A percentile compares a stretch with the other conserved stretches of the same genome.
These are phyloP conservation scores for Scytalidium sp. DNA, from an alignment of 2,329 filamentous ascomycete genomes.

Conservation along the genomic window DNA sequence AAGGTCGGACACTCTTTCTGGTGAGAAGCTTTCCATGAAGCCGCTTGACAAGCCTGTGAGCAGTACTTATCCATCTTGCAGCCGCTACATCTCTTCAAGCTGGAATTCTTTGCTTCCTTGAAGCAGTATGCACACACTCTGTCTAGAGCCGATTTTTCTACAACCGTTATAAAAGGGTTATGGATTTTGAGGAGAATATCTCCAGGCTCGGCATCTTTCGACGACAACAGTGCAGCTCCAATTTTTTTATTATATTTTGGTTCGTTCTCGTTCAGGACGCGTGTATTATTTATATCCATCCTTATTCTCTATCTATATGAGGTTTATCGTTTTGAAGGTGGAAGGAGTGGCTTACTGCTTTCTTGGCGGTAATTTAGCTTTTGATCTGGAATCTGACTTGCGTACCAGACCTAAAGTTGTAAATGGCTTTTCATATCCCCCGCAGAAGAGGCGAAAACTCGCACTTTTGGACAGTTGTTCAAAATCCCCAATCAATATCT, in stretches of 20 bases:
- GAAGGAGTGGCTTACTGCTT: too few species aligned
- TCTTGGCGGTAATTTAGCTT: too few species aligned
- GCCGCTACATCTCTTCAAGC: slow-evolving; percentile 40
- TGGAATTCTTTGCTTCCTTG: slow-evolving; percentile 5
- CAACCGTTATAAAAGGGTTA: slow-evolving; percentile 20
- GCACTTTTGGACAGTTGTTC: too few species aligned
- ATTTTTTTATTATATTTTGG: neutral
- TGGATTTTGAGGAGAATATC: slow-evolving; percentile 18
- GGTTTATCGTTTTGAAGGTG: too few species aligned
- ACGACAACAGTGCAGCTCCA: neutral
- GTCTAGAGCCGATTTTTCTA: slow-evolving; percentile 23
- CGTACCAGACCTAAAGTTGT: too few species aligned
- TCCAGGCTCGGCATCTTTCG: slow-evolving; percentile 9
- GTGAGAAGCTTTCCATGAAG: slow-evolving; percentile 52
- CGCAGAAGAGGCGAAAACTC: too few species aligned
- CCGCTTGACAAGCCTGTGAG: slow-evolving; percentile 47
- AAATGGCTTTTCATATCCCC: too few species aligned
- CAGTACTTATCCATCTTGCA: slow-evolving; percentile 57
- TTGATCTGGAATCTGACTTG: too few species aligned
- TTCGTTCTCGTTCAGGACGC: neutral
- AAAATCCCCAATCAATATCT: too few species aligned
- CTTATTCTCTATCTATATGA: too few species aligned
- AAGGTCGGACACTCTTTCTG: slow-evolving; percentile 51
- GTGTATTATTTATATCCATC: neutral
- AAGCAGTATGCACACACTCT: slow-evolving; percentile 25